These are phyloP conservation scores for Annulohypoxylon moriforme DNA, from an alignment of 495 filamentous ascomycete species.

Conservation along the genomic window DNA sequence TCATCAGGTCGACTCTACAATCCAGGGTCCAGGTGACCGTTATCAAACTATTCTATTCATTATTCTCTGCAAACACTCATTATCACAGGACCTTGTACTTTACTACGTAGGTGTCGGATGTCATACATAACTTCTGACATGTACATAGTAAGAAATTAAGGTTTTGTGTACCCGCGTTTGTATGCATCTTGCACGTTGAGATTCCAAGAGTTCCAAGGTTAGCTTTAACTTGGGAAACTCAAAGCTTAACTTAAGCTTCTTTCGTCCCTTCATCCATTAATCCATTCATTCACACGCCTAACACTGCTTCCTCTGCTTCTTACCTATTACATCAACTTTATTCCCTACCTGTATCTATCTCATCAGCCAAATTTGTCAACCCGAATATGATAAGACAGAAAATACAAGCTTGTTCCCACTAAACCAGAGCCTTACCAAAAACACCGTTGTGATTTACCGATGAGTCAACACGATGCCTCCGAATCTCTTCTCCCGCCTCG, in stretches of 20 bases:
- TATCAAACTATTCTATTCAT: slow-evolving; percentile 17
- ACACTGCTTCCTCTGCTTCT: background rate
- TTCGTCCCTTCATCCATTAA: background rate
- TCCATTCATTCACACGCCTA: background rate
- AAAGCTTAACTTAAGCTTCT: slow-evolving; percentile 9
- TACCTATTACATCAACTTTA: background rate
- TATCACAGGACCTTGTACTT: slow-evolving; percentile 20
- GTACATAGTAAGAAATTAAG: background rate
- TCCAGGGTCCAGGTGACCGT: slow-evolving; percentile 37
- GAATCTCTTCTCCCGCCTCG: slow-evolving; percentile 78
- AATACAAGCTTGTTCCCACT: slow-evolving; percentile 34
- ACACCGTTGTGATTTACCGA: slow-evolving; percentile 27
- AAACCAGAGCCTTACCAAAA: slow-evolving; percentile 19
- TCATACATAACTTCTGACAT: slow-evolving; percentile 18
- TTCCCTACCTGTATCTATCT: background rate
- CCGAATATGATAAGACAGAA: slow-evolving; percentile 22
- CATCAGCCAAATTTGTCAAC: background rate
- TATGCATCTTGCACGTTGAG: background rate
- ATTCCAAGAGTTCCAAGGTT: background rate
- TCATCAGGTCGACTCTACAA: slow-evolving; percentile 32
- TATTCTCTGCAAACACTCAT: slow-evolving; percentile 1
- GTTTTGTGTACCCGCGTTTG: slow-evolving; percentile 2
- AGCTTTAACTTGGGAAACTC: slow-evolving; percentile 13
- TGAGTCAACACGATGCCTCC: slow-evolving; percentile 70
- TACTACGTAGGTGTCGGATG: slow-evolving; percentile 14